Conservation (phyloP, 441 rosid species). For the Jatropha podagrica region DNA sequence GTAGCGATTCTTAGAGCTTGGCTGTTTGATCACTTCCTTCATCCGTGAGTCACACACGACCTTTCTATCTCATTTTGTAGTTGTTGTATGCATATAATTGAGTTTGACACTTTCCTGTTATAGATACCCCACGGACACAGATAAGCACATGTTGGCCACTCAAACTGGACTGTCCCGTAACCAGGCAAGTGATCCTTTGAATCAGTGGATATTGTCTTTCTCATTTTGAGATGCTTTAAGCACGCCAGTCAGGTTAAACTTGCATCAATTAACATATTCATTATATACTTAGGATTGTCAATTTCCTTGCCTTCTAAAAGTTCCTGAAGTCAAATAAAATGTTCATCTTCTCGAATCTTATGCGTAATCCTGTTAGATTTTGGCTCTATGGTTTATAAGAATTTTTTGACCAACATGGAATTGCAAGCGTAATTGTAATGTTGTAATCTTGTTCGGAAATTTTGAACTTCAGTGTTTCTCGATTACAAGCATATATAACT, state of each 20-base stretch:
- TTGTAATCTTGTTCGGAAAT: too few species aligned
- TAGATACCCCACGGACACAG: conserved; percentile 60
- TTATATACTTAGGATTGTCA: too few species aligned
- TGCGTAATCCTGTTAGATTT: too few species aligned
- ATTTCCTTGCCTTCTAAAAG: background rate
- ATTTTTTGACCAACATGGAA: too few species aligned
- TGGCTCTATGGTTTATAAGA: too few species aligned
- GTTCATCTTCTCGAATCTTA: background rate
- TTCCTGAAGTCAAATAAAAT: background rate
- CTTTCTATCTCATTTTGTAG: background rate
- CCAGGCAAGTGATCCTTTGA: conserved; percentile 37
- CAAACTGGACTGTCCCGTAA: conserved; percentile 54
- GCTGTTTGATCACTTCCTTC: conserved; percentile 68
- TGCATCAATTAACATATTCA: too few species aligned
- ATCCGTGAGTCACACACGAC: conserved; percentile 40
- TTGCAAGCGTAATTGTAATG: too few species aligned
- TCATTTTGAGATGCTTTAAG: too few species aligned
- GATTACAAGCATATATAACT: too few species aligned
- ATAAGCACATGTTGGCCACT: conserved; percentile 58
- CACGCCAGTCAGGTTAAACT: too few species aligned
- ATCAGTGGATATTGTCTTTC: too few species aligned
- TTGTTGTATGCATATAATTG: background rate
- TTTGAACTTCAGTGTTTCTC: too few species aligned
- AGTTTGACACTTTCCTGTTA: conserved; percentile 7
- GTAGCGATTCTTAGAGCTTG: conserved; percentile 62